These are phyloP conservation scores for Pleurotus giganteus DNA, from an alignment of 768 basidiomycete species.

Conservation along the genomic window DNA sequence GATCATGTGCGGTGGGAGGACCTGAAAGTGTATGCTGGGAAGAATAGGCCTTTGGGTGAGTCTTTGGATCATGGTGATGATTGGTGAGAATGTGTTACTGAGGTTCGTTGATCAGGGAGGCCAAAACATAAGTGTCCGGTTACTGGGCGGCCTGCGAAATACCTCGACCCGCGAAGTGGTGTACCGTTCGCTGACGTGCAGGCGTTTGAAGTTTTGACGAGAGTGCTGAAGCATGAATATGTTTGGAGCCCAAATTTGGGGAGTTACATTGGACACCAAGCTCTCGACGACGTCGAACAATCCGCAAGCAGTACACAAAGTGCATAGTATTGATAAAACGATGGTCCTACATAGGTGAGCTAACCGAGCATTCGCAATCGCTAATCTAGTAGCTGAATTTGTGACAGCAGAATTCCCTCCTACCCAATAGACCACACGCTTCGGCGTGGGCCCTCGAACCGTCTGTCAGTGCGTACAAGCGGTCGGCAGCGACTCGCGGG, in stretches of 20 bases:
- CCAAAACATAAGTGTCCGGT: constrained; percentile 68
- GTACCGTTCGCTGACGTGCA: constrained; percentile 73
- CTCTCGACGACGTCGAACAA: constrained; percentile 1
- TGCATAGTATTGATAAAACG: no score
- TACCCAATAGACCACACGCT: not conserved
- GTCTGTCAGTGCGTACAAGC: not conserved
- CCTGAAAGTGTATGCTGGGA: constrained; percentile 60
- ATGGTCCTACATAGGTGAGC: not conserved
- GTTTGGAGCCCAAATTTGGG: constrained; percentile 56
- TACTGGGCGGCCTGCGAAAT: constrained; percentile 75
- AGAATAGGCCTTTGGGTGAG: constrained; percentile 62
- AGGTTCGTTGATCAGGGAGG: constrained; percentile 45
- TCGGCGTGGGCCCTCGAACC: constrained; percentile 2
- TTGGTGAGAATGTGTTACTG: not conserved
- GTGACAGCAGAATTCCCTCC: not conserved
- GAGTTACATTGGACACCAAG: constrained; percentile 38
- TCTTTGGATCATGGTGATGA: constrained; percentile 18
- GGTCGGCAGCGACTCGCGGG: not conserved
- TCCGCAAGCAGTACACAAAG: not conserved
- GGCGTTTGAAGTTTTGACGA: constrained; percentile 65
- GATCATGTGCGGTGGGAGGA: constrained; percentile 81
- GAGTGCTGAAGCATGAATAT: constrained; percentile 64
- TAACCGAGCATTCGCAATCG: not conserved
- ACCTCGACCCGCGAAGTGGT: constrained; percentile 76
- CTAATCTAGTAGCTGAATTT: not conserved